These are phyloP conservation scores for Clarireedia sp. DNA, from an alignment of 2,329 filamentous ascomycete species.

Conservation along the genomic window DNA sequence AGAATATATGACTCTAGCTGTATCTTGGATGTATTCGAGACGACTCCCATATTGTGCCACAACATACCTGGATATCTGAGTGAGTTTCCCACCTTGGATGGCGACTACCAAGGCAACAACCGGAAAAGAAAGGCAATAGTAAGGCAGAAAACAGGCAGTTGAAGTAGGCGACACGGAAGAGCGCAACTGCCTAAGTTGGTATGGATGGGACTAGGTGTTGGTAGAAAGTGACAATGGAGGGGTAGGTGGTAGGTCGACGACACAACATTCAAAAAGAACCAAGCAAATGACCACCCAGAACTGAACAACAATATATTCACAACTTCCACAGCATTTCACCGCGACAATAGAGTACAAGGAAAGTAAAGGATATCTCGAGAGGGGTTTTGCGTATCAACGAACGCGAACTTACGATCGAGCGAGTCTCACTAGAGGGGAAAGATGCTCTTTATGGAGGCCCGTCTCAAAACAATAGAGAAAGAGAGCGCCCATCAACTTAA, in stretches of 20 bases:
- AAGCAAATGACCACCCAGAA: neutral
- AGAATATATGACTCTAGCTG: too few relatives aligned
- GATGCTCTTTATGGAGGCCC: too few relatives aligned
- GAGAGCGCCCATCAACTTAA: too few relatives aligned
- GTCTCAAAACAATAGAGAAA: too few relatives aligned
- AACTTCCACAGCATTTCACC: neutral
- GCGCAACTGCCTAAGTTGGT: neutral
- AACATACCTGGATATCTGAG: too few relatives aligned
- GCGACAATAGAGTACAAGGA: neutral
- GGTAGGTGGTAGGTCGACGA: neutral
- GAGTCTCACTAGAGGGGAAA: too few relatives aligned
- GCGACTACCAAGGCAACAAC: too few relatives aligned
- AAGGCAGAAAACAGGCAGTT: too few relatives aligned
- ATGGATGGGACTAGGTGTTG: neutral
- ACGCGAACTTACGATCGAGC: neutral
- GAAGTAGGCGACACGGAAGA: neutral
- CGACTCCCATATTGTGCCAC: too few relatives aligned
- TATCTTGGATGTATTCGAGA: too few relatives aligned
- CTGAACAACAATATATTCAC: neutral
- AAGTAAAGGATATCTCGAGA: neutral
- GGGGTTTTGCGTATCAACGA: neutral
- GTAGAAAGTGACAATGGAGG: neutral
- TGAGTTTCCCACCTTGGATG: too few relatives aligned
- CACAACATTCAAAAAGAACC: neutral
- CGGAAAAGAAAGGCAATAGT: too few relatives aligned